Base-by-base conservation (phyloP, 345 rosid species). In the Eucalyptus polyanthemos region DNA sequence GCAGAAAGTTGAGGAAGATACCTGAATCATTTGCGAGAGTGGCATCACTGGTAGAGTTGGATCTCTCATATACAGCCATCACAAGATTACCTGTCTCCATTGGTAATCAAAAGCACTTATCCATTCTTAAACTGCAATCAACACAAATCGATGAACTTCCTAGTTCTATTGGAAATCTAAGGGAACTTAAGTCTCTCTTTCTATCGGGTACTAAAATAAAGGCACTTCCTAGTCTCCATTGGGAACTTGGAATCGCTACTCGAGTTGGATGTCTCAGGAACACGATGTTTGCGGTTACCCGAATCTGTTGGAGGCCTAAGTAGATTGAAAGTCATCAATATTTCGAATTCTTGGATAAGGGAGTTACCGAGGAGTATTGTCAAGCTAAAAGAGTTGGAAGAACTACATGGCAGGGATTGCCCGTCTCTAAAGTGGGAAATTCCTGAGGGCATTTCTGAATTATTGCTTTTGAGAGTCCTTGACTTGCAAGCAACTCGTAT, bases 161-260 rank as follows among this genome's bases (percentile, higher is more conserved):
- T 7, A 22, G 15, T 40, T 76, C 47, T 76, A 22, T 40, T 11
- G 85, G 14, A 25, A 76, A 40, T 11, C 29, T 76, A 6, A 14
- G 5, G 14, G 15, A 76, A 76, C 85, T 76, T 22, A 21, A 76
- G 47, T 76, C 0, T 76, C 85, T 76, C 47, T 6, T 37, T 76
- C 29, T 76, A 2, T 76, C 85, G 1, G 0, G 4, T 10, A 9
- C 83, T 6, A 37, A 11, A 19, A 72, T 72, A 72, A 9, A 19
- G 7, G 1, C 0, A 2, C 44, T 69, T 19, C 80, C 42, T 16
- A n/a, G 0, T 1, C 24, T 69, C 44, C 0, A 69, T 69, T 69
- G 42, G 80, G 13, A 69, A 31, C 7, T 17, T 69, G 44, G 42
- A 31, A 69, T 69, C 80, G 24, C 80, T 34, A 34, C 80, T 69